Percentiles rank a stretch among this genome's conserved stretches.
Conservation (phyloP, 2,329 filamentous ascomycete species). For the Colletotrichum navitas region DNA sequence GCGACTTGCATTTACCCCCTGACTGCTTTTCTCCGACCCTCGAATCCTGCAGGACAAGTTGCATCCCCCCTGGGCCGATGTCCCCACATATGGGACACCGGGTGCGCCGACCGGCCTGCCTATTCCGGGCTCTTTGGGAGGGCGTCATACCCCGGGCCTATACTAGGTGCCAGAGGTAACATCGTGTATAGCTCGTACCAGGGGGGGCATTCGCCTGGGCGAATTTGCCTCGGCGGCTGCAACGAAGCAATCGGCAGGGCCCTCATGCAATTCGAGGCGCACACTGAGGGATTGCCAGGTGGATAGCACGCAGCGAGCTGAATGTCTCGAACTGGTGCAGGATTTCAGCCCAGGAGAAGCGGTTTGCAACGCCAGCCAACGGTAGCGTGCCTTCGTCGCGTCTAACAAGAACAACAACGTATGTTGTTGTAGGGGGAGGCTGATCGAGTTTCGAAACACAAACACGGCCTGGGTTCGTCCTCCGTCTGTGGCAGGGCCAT, state of each 20-base stretch:
- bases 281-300: slow-evolving; percentile 18
- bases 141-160: slow-evolving; percentile 24
- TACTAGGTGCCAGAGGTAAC: not conserved
- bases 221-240: slow-evolving; percentile 38
- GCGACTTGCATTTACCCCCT: not conserved
- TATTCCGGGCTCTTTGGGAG: slow-evolving; percentile 34
- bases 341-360: slow-evolving; percentile 4
- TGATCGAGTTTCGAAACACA: slow-evolving; percentile 29
- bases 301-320: slow-evolving; percentile 30
- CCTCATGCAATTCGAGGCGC: not conserved
- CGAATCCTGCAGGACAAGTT: slow-evolving; percentile 36
- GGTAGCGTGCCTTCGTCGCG: slow-evolving; percentile 25
- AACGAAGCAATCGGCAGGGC: slow-evolving; percentile 32
- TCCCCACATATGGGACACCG: slow-evolving; percentile 38
- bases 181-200: slow-evolving; percentile 13
- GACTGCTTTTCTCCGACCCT: slow-evolving; percentile 20
- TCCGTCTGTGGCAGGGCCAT: slow-evolving; percentile 12
- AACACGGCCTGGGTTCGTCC: slow-evolving; percentile 25
- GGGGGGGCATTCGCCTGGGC: slow-evolving; percentile 27
- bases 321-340: slow-evolving; percentile 20
- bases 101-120: slow-evolving; percentile 41
- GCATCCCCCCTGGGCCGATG: slow-evolving; percentile 30
- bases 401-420: not conserved
- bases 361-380: slow-evolving; percentile 18
- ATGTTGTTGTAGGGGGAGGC: slow-evolving; percentile 13